Conservation (phyloP, 768 basidiomycete genomes). For the Lentinula detonsa region DNA sequence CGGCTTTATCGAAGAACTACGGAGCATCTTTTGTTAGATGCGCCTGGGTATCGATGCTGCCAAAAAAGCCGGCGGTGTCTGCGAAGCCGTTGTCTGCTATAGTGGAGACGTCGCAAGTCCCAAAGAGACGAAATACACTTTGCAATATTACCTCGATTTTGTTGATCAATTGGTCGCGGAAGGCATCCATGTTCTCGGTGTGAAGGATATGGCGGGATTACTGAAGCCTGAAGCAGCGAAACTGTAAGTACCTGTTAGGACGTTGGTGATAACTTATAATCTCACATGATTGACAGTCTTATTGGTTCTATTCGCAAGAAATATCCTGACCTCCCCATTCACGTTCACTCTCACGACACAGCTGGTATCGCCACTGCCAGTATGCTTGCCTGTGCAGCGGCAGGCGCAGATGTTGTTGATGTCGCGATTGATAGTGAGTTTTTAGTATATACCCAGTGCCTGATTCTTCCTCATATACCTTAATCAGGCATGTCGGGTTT, state of each 20-base stretch:
- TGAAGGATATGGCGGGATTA: conserved; percentile 99
- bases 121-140: conserved; percentile 94
- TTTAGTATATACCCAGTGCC: neutral
- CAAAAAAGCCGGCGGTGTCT: conserved; percentile 98
- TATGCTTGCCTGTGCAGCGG: conserved; percentile 92
- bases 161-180: conserved; percentile 88
- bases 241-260: conserved; percentile 43
- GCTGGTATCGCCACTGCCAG: conserved; percentile 97
- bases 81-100: conserved; percentile 97
- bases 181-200: conserved; percentile 93
- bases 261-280: neutral
- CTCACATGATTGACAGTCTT: conserved; percentile 43
- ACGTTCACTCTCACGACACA: conserved; percentile 99
- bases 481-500: conserved; percentile 90
- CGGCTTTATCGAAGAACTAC: neutral
- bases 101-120: conserved; percentile 95
- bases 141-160: conserved; percentile 96
- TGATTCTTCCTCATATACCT: conserved; percentile 12
- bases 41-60: conserved; percentile 97
- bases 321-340: conserved; percentile 96
- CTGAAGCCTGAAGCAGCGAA: conserved; percentile 93
- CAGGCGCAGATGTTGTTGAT: conserved; percentile 98
- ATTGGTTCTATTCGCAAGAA: conserved; percentile 93
- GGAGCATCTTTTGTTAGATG: conserved; percentile 50
- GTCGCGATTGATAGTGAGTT: conserved; percentile 95